phyloP scores from a whole-genome alignment of 805 yeast species.

The Tetrapisispora nanseiensis region DNA sequence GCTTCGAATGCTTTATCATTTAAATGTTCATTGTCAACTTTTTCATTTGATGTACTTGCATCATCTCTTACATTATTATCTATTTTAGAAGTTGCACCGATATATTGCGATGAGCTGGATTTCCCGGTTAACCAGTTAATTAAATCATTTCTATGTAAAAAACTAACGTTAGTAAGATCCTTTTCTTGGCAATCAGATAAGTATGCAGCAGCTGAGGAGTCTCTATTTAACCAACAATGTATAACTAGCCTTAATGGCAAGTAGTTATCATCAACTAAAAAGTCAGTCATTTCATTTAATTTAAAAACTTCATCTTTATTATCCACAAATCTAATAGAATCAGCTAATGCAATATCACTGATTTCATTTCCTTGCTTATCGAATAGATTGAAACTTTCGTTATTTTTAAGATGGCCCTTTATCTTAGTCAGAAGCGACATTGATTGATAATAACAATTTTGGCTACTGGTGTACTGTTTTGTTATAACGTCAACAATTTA shows the following conservation, averaged over 20 bases:
- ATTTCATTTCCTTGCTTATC: slow-evolving; percentile 17
- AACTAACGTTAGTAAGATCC: slow-evolving; percentile 61
- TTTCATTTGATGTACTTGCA: neutral
- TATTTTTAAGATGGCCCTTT: slow-evolving; percentile 15
- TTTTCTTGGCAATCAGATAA: slow-evolving; percentile 58
- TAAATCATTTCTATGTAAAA: slow-evolving; percentile 77
- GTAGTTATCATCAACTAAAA: slow-evolving; percentile 40
- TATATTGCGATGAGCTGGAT: slow-evolving; percentile 47
- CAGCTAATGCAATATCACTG: slow-evolving; percentile 32
- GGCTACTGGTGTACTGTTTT: too few relatives aligned
- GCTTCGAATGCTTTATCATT: neutral
- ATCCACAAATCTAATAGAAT: slow-evolving; percentile 20
- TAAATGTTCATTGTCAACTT: neutral
- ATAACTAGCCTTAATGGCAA: slow-evolving; percentile 51
- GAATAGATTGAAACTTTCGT: slow-evolving; percentile 12
- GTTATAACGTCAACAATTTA: too few relatives aligned
- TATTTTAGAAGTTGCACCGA: slow-evolving; percentile 18
- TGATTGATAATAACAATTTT: too few relatives aligned
- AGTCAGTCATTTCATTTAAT: slow-evolving; percentile 43
- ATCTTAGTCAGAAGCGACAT: slow-evolving; percentile 5
- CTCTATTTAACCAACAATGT: slow-evolving; percentile 71
- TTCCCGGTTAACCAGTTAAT: slow-evolving; percentile 73
- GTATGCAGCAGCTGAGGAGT: slow-evolving; percentile 72
- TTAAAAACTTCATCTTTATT: slow-evolving; percentile 18
- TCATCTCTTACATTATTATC: too few relatives aligned